A percentile compares a stretch with the other conserved stretches of the same genome.
These are phyloP conservation scores for Jamesozyma piceae DNA, from an alignment of 805 yeast species.

Conservation along the genomic window DNA sequence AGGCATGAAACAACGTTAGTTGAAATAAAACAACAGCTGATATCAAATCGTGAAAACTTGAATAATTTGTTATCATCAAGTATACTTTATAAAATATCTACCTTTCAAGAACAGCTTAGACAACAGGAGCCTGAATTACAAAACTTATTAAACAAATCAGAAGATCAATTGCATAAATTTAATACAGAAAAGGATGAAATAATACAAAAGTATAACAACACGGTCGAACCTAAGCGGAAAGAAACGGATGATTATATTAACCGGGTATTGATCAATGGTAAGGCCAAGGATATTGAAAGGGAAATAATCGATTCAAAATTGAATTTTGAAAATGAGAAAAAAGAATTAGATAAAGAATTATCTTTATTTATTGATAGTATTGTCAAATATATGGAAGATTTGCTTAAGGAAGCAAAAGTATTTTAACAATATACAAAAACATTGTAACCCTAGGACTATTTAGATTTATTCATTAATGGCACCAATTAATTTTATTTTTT, in stretches of 20 bases:
- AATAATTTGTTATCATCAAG: slow-evolving; percentile 32
- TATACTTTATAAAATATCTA: slow-evolving; percentile 35
- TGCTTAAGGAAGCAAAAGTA: slow-evolving; percentile 15
- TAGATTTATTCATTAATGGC: neutral
- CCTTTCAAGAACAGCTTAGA: slow-evolving; percentile 36
- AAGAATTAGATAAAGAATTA: slow-evolving; percentile 44
- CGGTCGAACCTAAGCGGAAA: slow-evolving; percentile 41
- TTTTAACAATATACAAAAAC: neutral
- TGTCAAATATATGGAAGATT: slow-evolving; percentile 34
- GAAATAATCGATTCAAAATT: slow-evolving; percentile 31
- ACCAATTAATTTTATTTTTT: neutral
- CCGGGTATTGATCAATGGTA: slow-evolving; percentile 30
- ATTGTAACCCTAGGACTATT: neutral
- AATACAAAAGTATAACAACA: slow-evolving; percentile 38
- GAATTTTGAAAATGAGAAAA: slow-evolving; percentile 44
- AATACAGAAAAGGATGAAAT: slow-evolving; percentile 36
- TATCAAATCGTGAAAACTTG: slow-evolving; percentile 35
- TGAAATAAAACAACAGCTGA: slow-evolving; percentile 41
- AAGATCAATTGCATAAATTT: slow-evolving; percentile 38
- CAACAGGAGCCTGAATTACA: slow-evolving; percentile 41
- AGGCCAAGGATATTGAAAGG: slow-evolving; percentile 29
- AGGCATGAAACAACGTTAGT: slow-evolving; percentile 34
- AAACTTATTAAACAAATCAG: slow-evolving; percentile 39
- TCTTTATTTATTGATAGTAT: slow-evolving; percentile 48
- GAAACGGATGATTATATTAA: slow-evolving; percentile 41